A percentile compares a stretch with the other conserved stretches of the same genome.
These are phyloP conservation scores for Diaporthe aspalathi DNA, from an alignment of 2,329 filamentous ascomycete genomes.

Conservation along the genomic window DNA sequence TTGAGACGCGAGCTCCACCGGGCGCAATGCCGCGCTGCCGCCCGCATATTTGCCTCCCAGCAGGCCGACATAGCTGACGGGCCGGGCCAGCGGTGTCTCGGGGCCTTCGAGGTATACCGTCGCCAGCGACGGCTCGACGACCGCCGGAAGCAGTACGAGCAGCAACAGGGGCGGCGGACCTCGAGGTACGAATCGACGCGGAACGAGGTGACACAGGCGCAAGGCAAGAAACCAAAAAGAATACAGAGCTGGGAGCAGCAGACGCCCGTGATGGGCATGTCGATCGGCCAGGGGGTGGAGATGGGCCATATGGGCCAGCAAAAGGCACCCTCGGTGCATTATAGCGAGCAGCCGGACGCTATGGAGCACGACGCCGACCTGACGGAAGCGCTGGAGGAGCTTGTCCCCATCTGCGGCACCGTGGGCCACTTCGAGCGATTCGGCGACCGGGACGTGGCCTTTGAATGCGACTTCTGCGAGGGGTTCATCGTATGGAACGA, in stretches of 20 bases:
- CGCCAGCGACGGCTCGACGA: constrained; percentile 54
- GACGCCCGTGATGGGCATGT: constrained; percentile 35
- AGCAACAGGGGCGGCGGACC: constrained; percentile 46
- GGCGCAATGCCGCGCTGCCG: constrained; percentile 67
- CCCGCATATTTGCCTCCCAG: constrained; percentile 65
- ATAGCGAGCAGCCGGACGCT: constrained; percentile 36
- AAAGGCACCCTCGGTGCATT: constrained; percentile 11
- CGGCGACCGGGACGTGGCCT: constrained; percentile 65
- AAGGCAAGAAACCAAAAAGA: constrained; percentile 17
- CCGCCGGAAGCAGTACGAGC: constrained; percentile 50
- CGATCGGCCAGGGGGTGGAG: constrained; percentile 36
- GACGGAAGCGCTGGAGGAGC: constrained; percentile 54
- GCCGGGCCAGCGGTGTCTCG: constrained; percentile 59
- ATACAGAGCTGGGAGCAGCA: constrained; percentile 38
- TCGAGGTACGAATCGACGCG: constrained; percentile 38
- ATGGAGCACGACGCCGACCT: constrained; percentile 40
- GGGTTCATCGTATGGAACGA: constrained; percentile 70
- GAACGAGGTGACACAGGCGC: constrained; percentile 41
- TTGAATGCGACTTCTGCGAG: constrained; percentile 72
- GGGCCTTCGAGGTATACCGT: constrained; percentile 65
- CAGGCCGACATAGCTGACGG: constrained; percentile 55
- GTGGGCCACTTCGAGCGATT: constrained; percentile 68
- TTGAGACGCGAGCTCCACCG: constrained; percentile 66
- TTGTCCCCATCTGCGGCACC: constrained; percentile 60
- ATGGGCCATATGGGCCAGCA: constrained; percentile 38